Conservation (phyloP, 2,329 filamentous ascomycete genomes). For the Aureobasidium sp. region DNA sequence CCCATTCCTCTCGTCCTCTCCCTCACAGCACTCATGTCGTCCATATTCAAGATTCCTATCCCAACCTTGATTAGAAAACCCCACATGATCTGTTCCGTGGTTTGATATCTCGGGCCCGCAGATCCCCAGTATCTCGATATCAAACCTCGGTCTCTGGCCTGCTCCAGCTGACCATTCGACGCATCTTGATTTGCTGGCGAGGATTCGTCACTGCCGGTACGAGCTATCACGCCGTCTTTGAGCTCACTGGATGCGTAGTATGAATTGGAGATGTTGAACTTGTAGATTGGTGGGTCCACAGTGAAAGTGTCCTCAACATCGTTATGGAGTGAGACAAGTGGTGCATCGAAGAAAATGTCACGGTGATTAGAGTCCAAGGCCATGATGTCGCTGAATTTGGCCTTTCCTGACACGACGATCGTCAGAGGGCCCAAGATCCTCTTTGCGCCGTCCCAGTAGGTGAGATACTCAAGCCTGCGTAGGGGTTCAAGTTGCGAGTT, state of each 20-base stretch:
- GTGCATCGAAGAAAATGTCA: conserved; percentile 47
- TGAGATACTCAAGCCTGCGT: conserved; percentile 27
- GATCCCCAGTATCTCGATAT: background rate
- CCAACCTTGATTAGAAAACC: background rate
- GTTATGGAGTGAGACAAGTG: background rate
- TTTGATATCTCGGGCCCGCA: background rate
- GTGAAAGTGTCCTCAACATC: background rate
- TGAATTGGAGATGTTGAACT: conserved; percentile 14
- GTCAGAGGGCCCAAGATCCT: conserved; percentile 42
- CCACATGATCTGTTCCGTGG: background rate
- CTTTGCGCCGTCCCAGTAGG: conserved; percentile 38
- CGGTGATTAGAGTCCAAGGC: conserved; percentile 32
- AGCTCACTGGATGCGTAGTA: conserved; percentile 13
- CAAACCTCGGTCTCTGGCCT: background rate
- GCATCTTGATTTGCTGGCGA: background rate
- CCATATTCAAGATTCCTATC: background rate
- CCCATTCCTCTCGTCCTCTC: background rate
- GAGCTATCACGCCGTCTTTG: background rate
- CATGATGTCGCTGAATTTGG: conserved; percentile 42
- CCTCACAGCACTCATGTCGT: background rate
- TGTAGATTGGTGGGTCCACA: background rate
- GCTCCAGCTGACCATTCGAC: background rate
- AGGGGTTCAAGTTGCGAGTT: conserved; percentile 40
- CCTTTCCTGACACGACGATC: conserved; percentile 48
- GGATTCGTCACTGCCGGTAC: background rate